Evolutionary conservation across 305 asterid species (phyloP).

Genomic region (Lippia alba): DNA sequence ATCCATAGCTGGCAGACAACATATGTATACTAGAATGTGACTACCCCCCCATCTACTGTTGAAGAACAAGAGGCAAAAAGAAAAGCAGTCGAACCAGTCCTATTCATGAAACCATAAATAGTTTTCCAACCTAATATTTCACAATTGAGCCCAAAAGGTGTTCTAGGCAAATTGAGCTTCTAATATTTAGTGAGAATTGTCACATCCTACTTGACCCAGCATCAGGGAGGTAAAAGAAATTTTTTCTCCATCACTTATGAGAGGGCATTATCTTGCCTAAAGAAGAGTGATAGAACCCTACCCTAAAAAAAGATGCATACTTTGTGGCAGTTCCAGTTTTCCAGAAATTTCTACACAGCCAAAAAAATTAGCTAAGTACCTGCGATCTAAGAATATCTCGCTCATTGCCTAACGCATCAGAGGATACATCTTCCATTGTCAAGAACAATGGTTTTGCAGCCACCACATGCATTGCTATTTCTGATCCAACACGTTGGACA

Average conservation of each 20-base stretch:
- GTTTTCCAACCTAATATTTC: background rate
- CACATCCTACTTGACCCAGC: background rate
- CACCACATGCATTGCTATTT: constrained; percentile 93
- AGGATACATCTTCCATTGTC: constrained; percentile 75
- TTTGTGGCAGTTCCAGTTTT: constrained; percentile 2
- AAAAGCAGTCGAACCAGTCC: too few species aligned
- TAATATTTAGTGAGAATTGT: background rate
- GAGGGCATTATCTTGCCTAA: constrained; percentile 19
- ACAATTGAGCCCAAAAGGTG: background rate
- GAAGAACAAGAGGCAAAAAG: too few species aligned
- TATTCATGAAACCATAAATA: background rate
- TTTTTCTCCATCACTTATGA: background rate
- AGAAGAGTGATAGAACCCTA: background rate
- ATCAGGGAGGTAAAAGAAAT: background rate
- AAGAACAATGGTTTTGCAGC: constrained; percentile 91
- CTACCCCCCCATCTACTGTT: too few species aligned
- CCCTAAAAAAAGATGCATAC: background rate
- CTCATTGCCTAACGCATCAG: constrained; percentile 77
- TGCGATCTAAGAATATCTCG: constrained; percentile 93
- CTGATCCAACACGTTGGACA: constrained; percentile 81
- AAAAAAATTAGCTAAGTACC: constrained; percentile 51
- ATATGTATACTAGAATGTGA: too few species aligned
- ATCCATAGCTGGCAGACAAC: too few species aligned
- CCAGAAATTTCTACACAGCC: constrained; percentile 14
- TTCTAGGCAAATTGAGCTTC: background rate